Evolutionary conservation across 1,139 yeast genomes (phyloP).

Genomic region (Lodderomyces margitis): DNA sequence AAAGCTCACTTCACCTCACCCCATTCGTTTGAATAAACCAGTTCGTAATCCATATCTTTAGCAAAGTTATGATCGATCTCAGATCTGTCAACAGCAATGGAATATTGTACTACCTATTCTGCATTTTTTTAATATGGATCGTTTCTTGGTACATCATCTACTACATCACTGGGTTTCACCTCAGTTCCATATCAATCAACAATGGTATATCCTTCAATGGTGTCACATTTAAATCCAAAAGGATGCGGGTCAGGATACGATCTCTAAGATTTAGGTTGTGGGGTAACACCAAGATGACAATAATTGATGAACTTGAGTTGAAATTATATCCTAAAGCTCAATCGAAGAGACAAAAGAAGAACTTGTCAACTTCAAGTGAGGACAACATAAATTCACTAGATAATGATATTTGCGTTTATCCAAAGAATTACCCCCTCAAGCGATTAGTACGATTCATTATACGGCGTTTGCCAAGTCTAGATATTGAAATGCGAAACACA

Average conservation of each 20-base stretch:
- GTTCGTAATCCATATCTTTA: too few relatives aligned
- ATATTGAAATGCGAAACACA: conserved; percentile 28
- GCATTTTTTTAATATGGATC: conserved; percentile 8
- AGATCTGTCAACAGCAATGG: conserved; percentile 6
- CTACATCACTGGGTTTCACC: conserved; percentile 32
- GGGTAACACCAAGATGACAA: conserved; percentile 38
- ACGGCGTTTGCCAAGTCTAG: conserved; percentile 25
- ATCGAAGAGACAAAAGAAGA: conserved; percentile 3
- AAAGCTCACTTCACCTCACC: too few relatives aligned
- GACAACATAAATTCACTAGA: conserved; percentile 2
- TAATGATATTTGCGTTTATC: conserved; percentile 18
- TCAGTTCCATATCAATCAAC: conserved; percentile 33
- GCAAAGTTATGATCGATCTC: conserved; percentile 1
- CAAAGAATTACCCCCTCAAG: conserved; percentile 17
- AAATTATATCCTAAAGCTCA: conserved; percentile 3
- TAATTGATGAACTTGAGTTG: conserved; percentile 27
- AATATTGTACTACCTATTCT: conserved; percentile 8
- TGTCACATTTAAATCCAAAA: conserved; percentile 20
- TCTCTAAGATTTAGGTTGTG: conserved; percentile 37
- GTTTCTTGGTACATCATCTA: conserved; percentile 28
- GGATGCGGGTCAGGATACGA: conserved; percentile 18
- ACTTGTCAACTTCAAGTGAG: background rate
- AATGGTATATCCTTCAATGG: conserved; percentile 43
- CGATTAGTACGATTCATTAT: conserved; percentile 17
- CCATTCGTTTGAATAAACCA: too few relatives aligned